Evolutionary conservation across 2,329 filamentous ascomycete species (phyloP).

Genomic region (Diaporthe aspalathi): DNA sequence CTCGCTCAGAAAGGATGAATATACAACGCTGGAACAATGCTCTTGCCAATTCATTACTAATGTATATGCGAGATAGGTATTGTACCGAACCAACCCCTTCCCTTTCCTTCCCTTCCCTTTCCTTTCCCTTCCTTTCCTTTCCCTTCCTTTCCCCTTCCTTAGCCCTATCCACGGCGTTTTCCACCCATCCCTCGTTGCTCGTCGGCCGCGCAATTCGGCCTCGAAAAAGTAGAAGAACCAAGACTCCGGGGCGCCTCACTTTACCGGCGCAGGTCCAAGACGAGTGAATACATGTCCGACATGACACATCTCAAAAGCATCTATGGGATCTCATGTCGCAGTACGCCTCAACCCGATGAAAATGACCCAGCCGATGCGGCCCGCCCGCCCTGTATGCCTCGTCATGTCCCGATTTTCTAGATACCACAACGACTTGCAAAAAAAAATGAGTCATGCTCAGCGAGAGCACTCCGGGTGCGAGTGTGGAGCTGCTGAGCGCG

Average conservation of each 20-base stretch:
- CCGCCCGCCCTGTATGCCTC: too few species aligned
- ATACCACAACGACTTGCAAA: neutral
- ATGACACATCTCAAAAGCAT: neutral
- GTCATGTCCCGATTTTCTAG: neutral
- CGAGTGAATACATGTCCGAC: neutral
- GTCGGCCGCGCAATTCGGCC: neutral
- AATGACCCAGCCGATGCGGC: neutral
- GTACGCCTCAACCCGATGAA: neutral
- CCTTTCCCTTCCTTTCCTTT: too few species aligned
- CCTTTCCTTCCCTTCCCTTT: neutral
- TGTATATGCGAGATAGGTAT: slow-evolving; percentile 28
- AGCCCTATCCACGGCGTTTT: slow-evolving; percentile 9
- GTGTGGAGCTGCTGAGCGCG: neutral
- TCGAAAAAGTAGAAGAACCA: neutral
- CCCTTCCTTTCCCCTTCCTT: neutral
- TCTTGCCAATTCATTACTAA: slow-evolving; percentile 27
- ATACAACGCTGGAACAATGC: slow-evolving; percentile 22
- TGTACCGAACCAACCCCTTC: slow-evolving; percentile 16
- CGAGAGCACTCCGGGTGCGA: neutral
- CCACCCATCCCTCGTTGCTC: neutral
- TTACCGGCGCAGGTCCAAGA: neutral
- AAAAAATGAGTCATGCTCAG: neutral
- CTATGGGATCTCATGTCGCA: neutral
- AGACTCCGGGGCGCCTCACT: neutral
- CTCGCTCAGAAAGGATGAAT: neutral